Evolutionary conservation across 805 yeast species (phyloP).

Genomic region (Candida ficus): DNA sequence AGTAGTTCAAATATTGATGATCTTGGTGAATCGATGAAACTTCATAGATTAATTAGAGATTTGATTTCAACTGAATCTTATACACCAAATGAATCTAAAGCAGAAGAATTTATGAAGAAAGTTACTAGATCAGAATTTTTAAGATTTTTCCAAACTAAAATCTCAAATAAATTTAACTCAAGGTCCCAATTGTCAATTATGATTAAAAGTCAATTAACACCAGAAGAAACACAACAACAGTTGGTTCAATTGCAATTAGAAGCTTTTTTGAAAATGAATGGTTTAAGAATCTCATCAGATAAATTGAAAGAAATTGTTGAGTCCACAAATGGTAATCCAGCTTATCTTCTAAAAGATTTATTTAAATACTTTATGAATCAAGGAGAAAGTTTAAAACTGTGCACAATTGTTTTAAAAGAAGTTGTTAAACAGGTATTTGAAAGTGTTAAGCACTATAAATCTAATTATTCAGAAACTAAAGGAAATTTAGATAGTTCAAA

Average conservation of each 20-base stretch:
- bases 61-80: slow-evolving; percentile 14
- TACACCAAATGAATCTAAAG: slow-evolving; percentile 26
- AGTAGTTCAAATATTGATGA: slow-evolving; percentile 27
- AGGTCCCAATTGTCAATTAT: slow-evolving; percentile 37
- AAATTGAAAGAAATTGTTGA: slow-evolving; percentile 35
- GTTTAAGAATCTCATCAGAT: slow-evolving; percentile 39
- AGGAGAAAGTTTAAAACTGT: slow-evolving; percentile 36
- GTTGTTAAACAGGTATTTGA: slow-evolving; percentile 24
- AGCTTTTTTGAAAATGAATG: slow-evolving; percentile 41
- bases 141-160: slow-evolving; percentile 29
- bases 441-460: slow-evolving; percentile 7
- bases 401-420: slow-evolving; percentile 31
- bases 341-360: slow-evolving; percentile 34
- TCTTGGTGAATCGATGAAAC: slow-evolving; percentile 26
- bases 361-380: slow-evolving; percentile 37
- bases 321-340: slow-evolving; percentile 33
- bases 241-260: slow-evolving; percentile 37
- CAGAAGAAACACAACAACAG: slow-evolving; percentile 32
- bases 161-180: slow-evolving; percentile 32
- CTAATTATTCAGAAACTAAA: neutral
- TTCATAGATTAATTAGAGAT: slow-evolving; percentile 37
- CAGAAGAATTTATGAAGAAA: slow-evolving; percentile 26
- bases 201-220: slow-evolving; percentile 33
- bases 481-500: neutral
- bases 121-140: slow-evolving; percentile 31